Evolutionary conservation across 192 early-diverging fungal species (phyloP), one percentile per base, ranked within the genome.

Genomic region (Thamnidium elegans): DNA sequence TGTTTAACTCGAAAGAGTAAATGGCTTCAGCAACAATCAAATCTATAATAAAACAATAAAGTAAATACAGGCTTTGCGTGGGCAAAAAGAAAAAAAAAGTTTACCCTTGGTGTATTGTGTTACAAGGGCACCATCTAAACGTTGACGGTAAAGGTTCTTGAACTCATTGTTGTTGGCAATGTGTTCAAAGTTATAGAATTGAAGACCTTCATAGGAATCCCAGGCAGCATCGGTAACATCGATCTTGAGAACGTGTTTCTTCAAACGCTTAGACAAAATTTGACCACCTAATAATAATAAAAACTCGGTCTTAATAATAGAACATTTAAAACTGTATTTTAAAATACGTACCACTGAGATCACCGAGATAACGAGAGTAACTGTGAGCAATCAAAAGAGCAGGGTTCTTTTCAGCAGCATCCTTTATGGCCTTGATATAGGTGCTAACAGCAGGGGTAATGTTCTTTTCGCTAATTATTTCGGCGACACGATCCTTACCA

Each of bases 281-380:
- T 82, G 80, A 21, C 83, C 83, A 54, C 83, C 81, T 68, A 31
- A 17, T 20, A 45, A 26, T 15, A 8, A 10, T 4, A 39, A 32
- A n/a, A 7, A 46, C 14, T 47, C 15, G 20, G n/a, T 43, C 19
- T 32, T 19, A 15, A 20, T 63, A 46, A 39, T 10, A 39, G 36
- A 39, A 26, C 26, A 2, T 26, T 26, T 3, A 48, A 31, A 13
- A n/a, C 6, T 30, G 9, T 23, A 34, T n/a, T 53, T 20, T 13
- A 47, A 42, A 10, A 9, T 30, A 32, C 66, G 3, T 53, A 68
- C 66, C 70, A 6, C 76, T 78, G 42, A 84, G 73, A 67, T 84
- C 83, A 21, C 83, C 83, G 3, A 84, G 62, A 67, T 84, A 84
- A 10, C 83, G 78, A 21, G 77, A 72, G 58, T 84, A 84, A 19